Percentiles rank a stretch among this genome's conserved stretches.
Conservation (phyloP, 2,329 filamentous ascomycete species). For the Diaporthe sp. region DNA sequence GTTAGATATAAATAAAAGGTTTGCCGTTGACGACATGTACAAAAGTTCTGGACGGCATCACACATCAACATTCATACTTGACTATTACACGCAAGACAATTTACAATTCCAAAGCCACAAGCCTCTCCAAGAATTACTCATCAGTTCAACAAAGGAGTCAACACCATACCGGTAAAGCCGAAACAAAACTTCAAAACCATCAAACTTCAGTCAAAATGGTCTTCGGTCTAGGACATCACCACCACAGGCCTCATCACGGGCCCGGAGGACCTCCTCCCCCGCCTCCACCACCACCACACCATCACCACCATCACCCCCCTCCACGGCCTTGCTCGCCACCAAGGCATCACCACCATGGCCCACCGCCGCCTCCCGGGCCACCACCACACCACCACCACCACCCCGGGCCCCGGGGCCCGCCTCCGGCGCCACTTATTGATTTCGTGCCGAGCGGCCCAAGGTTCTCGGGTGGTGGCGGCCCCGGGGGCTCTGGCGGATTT, state of each 20-base stretch:
- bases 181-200: not conserved
- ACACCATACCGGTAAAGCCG: not conserved
- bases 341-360: conserved; percentile 12
- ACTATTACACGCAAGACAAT: not conserved
- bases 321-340: not conserved
- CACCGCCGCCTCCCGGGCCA: not conserved
- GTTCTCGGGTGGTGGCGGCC: not conserved
- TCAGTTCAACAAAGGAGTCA: not conserved
- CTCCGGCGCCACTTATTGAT: not conserved
- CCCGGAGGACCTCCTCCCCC: conserved; percentile 3
- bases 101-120: not conserved
- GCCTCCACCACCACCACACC: not conserved
- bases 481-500: no score
- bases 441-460: not conserved
- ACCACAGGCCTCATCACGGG: conserved; percentile 1
- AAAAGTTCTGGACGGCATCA: not conserved
- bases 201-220: not conserved
- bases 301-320: not conserved
- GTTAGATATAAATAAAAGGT: not conserved
- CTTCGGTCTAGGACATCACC: conserved; percentile 31
- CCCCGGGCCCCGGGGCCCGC: not conserved
- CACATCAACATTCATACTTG: not conserved
- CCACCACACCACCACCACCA: conserved; percentile 3
- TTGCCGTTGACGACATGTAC: not conserved
- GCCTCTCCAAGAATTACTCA: not conserved